Evolutionary conservation across 805 yeast species (phyloP), one percentile per base, ranked within the genome.

Genomic region (Candida succiphila): DNA sequence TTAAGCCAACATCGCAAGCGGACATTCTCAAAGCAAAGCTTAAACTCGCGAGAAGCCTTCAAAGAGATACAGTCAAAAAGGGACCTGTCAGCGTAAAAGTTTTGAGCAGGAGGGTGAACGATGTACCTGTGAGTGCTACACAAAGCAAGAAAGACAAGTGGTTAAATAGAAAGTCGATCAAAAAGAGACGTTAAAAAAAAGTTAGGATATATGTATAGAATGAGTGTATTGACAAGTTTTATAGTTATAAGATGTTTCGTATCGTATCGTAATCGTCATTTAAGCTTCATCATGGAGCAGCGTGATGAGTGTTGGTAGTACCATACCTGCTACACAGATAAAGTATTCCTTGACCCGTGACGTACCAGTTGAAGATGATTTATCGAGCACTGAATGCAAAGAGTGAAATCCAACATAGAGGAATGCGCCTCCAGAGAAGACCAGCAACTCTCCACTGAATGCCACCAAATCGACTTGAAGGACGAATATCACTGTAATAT

Each of bases 401-500:
- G 79, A 72, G 45, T 81, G 84, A 42, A 74, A 61, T 9, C 85
- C 82, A 24, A 82, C 84, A 44, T 69, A 82, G 18, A 80, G 49
- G 46, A 82, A 81, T 1, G 86, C 75, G 7, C 92, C 92, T 7
- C 81, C 84, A 37, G 80, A 69, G 44, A 78, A 72, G 4, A 78
- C 54, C 30, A 79, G 52, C 31, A 82, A 51, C n/a, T 67, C 48
- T 0, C 81, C 83, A 27, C 58, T 53, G 12, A 63, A 45, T 2
- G 60, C 23, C 26, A 43, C 32, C n/a, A 68, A 53, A 14, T 61
- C 32, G 13, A 58, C 34, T 21, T 41, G 34, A 3, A 27, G 4
- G 7, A 32, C 9, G 10, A n/a, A 15, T 7, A 16, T 31, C 2
- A 34, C 17, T 10, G 38, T 26, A 15, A 47, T 30, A 44, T 66